These are phyloP conservation scores for Xerocomus brunneocitrinus DNA, from an alignment of 768 basidiomycete species.

Conservation along the genomic window DNA sequence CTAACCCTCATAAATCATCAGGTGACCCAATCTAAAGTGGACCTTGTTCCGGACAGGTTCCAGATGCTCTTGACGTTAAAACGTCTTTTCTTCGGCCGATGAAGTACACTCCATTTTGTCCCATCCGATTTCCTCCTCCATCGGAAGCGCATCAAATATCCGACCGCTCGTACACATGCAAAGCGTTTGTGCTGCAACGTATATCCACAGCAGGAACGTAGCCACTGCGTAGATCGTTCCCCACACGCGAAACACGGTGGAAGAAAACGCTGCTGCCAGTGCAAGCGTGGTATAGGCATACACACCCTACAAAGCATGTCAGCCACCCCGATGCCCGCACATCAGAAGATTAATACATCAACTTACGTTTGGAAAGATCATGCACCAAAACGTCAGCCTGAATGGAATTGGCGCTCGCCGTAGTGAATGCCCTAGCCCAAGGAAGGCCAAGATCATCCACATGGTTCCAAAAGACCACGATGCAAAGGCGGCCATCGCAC, in stretches of 20 bases:
- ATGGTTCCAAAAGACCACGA: slow-evolving; percentile 62
- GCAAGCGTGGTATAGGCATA: slow-evolving; percentile 61
- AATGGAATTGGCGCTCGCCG: slow-evolving; percentile 45
- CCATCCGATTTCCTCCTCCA: slow-evolving; percentile 29
- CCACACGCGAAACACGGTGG: slow-evolving; percentile 50
- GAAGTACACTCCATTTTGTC: background rate
- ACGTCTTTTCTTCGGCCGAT: slow-evolving; percentile 3
- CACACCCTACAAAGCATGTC: slow-evolving; percentile 41
- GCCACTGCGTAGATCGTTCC: slow-evolving; percentile 51
- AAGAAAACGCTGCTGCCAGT: slow-evolving; percentile 47
- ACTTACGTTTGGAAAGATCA: slow-evolving; percentile 67
- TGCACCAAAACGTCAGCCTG: slow-evolving; percentile 57
- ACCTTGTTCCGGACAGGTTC: background rate
- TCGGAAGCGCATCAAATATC: slow-evolving; percentile 43
- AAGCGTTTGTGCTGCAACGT: slow-evolving; percentile 42
- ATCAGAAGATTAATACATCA: background rate
- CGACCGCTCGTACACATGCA: slow-evolving; percentile 29
- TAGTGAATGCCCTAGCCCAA: slow-evolving; percentile 43
- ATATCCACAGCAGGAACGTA: slow-evolving; percentile 51
- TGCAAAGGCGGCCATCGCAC: slow-evolving; percentile 44
- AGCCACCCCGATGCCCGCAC: background rate
- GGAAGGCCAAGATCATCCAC: slow-evolving; percentile 56
- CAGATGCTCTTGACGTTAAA: background rate
- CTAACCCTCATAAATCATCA: background rate
- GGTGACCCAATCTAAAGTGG: background rate